phyloP scores from a whole-genome alignment of 2,329 filamentous ascomycete genomes.

The Fusarium sublunatum region DNA sequence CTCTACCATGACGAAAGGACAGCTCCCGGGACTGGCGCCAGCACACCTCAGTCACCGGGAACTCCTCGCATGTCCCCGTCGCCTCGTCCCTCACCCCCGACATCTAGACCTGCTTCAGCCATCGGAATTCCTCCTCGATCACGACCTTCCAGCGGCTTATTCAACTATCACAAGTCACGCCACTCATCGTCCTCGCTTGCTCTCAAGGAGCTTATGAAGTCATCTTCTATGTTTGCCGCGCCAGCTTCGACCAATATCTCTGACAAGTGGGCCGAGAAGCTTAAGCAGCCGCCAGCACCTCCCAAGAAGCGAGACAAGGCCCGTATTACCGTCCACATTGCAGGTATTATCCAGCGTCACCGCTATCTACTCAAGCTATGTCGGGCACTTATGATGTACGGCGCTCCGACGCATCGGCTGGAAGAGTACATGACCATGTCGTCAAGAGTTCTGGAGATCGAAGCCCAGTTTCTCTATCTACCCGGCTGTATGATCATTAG shows the following conservation, averaged over 20 bases:
- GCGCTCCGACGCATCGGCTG: slow-evolving; percentile 88
- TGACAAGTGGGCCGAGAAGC: slow-evolving; percentile 58
- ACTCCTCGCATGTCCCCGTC: slow-evolving; percentile 59
- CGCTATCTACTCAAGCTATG: slow-evolving; percentile 87
- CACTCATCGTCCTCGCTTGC: slow-evolving; percentile 58
- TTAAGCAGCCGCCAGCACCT: slow-evolving; percentile 52
- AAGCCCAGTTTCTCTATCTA: slow-evolving; percentile 89
- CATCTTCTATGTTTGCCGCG: slow-evolving; percentile 63
- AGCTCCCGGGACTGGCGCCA: slow-evolving; percentile 53
- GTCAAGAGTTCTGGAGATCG: slow-evolving; percentile 86
- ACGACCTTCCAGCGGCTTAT: slow-evolving; percentile 54
- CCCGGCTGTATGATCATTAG: slow-evolving; percentile 95
- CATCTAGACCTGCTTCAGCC: slow-evolving; percentile 55
- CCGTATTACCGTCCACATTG: slow-evolving; percentile 68
- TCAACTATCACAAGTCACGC: slow-evolving; percentile 56
- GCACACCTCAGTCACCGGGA: slow-evolving; percentile 55
- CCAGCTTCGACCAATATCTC: slow-evolving; percentile 59
- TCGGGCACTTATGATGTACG: slow-evolving; percentile 87
- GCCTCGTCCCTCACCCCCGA: slow-evolving; percentile 55
- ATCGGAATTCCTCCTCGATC: slow-evolving; percentile 48
- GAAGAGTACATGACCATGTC: slow-evolving; percentile 95
- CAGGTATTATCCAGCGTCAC: slow-evolving; percentile 79
- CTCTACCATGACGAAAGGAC: slow-evolving; percentile 68
- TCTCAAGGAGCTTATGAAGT: slow-evolving; percentile 64
- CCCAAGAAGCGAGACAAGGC: slow-evolving; percentile 53